Percentiles rank a stretch among this genome's conserved stretches.
phyloP scores from a whole-genome alignment of 345 rosid genomes.

The Heritiera fomes region DNA sequence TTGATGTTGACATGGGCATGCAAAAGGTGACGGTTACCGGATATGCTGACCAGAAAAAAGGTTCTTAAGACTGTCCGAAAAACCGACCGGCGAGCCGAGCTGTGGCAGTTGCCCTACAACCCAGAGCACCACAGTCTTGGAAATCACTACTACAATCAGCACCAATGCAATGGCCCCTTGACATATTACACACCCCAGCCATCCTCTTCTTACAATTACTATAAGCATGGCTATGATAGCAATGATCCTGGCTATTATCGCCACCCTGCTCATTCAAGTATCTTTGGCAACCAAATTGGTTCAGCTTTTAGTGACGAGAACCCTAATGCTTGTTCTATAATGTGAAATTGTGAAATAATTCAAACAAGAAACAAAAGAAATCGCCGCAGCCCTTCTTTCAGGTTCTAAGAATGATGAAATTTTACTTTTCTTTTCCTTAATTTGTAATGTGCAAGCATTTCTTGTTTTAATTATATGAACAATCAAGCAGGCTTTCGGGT shows the following conservation, averaged over 20 bases:
- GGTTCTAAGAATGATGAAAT: too few species aligned
- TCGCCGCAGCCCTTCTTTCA: neutral
- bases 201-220: conserved; percentile 75
- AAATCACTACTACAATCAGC: conserved; percentile 46
- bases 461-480: too few species aligned
- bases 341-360: conserved; percentile 51
- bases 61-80: conserved; percentile 66
- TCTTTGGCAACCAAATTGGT: conserved; percentile 58
- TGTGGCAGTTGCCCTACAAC: conserved; percentile 80
- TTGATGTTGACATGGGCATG: conserved; percentile 66
- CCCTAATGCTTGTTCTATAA: conserved; percentile 73
- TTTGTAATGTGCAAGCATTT: too few species aligned
- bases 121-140: conserved; percentile 41
- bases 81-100: conserved; percentile 80
- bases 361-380: too few species aligned
- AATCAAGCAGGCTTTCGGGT: neutral
- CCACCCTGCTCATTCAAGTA: conserved; percentile 47
- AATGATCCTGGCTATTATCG: conserved; percentile 45
- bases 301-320: conserved; percentile 83
- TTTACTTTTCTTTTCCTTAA: too few species aligned
- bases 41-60: conserved; percentile 77
- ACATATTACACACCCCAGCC: conserved; percentile 47
- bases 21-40: conserved; percentile 87
- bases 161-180: conserved; percentile 61
- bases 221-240: conserved; percentile 80